Base-by-base conservation (phyloP, 768 basidiomycete genomes). In the Boletales sp. region DNA sequence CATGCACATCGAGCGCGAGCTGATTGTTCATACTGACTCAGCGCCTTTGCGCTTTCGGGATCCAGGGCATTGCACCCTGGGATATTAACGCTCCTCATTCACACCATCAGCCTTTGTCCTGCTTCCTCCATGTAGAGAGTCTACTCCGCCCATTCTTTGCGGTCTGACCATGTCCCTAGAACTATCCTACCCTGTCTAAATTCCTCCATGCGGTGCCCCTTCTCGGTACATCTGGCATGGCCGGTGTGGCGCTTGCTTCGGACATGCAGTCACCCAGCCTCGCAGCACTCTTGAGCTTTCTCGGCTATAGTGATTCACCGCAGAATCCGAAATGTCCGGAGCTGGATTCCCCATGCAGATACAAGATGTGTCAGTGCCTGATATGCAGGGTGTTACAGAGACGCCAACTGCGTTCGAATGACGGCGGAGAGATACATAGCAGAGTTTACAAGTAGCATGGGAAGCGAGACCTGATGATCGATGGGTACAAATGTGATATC, bases 91-190 rank as follows among this genome's bases (percentile, higher is more conserved):
- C 54, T 65, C 14, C 51, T 67, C 10, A 44, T 62, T 4, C 67
- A 63, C 34, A 65, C 60, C 10, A 56, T 60, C 42, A 64, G 44
- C 18, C 57, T 65, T 36, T 50, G 52, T 17, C 42, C 10, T 49
- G 51, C 34, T 51, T 49, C 35, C 18, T 58, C 33, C 46, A 41
- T 0, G 64, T 62, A 41, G 36, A 30, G 0, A 17, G 39, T 8
- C 41, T 15, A 9, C 13, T 19, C 14, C 4, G 3, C 15, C 7
- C 17, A 1, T n/a, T 35, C 14, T 4, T 15, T 12, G 19, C 11
- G 10, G 31, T 46, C 34, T 31, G 4, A 45, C 7, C 12, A 28
- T 13, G 15, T 9, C 28, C 1, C 34, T 0, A 66, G 62, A 33
- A 40, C 1, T 15, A 41, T 45, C 45, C 46, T n/a, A 44, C 43